Conservation (phyloP, 2,329 filamentous ascomycete genomes). For the Scedosporium boydii region DNA sequence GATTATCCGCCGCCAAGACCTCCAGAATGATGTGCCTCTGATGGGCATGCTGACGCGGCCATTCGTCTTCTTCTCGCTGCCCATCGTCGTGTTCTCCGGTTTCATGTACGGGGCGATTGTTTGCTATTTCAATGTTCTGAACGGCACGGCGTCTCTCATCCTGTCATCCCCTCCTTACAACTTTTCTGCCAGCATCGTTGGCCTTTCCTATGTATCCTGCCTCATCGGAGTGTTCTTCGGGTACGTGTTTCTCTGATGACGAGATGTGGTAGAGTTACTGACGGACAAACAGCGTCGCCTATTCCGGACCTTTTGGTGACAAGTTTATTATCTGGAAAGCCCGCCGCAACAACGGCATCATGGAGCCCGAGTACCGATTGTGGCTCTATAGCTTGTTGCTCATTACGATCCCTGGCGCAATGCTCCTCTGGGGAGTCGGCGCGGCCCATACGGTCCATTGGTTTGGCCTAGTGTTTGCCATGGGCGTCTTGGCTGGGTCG, state of each 20-base stretch:
- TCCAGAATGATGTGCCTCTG: no score
- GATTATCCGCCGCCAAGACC: slow-evolving; percentile 11
- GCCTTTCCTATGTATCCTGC: slow-evolving; percentile 20
- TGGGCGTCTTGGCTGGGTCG: slow-evolving; percentile 18
- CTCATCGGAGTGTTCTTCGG: slow-evolving; percentile 12
- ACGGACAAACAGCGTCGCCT: slow-evolving; percentile 12
- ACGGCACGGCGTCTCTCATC: slow-evolving; percentile 21
- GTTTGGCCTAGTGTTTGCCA: slow-evolving; percentile 22
- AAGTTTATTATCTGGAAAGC: slow-evolving; percentile 20
- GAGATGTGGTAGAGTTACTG: background rate
- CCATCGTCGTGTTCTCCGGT: slow-evolving; percentile 21
- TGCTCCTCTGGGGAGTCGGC: slow-evolving; percentile 38
- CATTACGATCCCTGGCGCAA: slow-evolving; percentile 30
- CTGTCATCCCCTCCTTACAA: slow-evolving; percentile 23
- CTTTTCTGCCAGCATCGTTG: slow-evolving; percentile 20
- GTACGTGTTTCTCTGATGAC: background rate
- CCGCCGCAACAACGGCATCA: slow-evolving; percentile 22
- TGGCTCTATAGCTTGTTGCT: slow-evolving; percentile 25
- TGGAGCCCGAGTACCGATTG: slow-evolving; percentile 24
- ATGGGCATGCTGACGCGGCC: slow-evolving; percentile 15
- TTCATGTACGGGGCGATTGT: slow-evolving; percentile 24
- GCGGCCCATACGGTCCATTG: slow-evolving; percentile 21
- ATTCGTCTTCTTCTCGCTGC: slow-evolving; percentile 21
- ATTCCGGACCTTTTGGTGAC: slow-evolving; percentile 21
- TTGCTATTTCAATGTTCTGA: slow-evolving; percentile 24